Base-by-base conservation (phyloP, 805 yeast species). In the Komagataella populi region DNA sequence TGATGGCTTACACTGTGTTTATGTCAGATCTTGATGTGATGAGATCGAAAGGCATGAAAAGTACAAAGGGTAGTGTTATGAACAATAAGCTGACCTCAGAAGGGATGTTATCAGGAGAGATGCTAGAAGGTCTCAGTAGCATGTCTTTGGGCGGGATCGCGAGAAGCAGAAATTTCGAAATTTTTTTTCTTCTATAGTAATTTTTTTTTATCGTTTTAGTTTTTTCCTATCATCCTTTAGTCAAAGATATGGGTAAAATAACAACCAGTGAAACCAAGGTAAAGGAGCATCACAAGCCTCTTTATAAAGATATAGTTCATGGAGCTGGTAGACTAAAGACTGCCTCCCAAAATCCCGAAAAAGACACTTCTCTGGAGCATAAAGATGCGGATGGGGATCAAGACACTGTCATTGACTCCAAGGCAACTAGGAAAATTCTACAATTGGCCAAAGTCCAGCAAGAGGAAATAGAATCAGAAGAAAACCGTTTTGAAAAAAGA, bases 361-460 rank as follows among this genome's bases (percentile, higher is more conserved):
- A 51, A 44, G 52, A 54, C n/a, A 8, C 54, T 14, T 17, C 52
- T 36, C 54, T 57, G 30, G 63, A 62, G 53, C 63, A 69, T 20
- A 63, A 68, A 44, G 70, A 67, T 51, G 71, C 65, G 24, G 70
- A 63, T 12, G 69, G 64, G 16, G 76, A 72, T 44, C 82, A 74
- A 23, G 89, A 82, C 48, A 81, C 75, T 47, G 83, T 70, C 58
- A 73, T 93, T 45, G 96, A 91, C 69, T 85, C 97, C 17, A 72
- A 80, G 17, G 70, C 87, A 30, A 87, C 97, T 1, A 75, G 95
- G 66, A 87, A 80, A 68, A 90, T 93, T 65, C 72, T 93, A 57
- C 87, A 85, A 63, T 73, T 93, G 55, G 99, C 99, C 17, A 82
- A 78, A 59, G 91, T 85, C 60, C 99, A 93, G 70, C 96, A 89